phyloP scores from a whole-genome alignment of 306 rosid species.

The Casuarina equisetifolia region DNA sequence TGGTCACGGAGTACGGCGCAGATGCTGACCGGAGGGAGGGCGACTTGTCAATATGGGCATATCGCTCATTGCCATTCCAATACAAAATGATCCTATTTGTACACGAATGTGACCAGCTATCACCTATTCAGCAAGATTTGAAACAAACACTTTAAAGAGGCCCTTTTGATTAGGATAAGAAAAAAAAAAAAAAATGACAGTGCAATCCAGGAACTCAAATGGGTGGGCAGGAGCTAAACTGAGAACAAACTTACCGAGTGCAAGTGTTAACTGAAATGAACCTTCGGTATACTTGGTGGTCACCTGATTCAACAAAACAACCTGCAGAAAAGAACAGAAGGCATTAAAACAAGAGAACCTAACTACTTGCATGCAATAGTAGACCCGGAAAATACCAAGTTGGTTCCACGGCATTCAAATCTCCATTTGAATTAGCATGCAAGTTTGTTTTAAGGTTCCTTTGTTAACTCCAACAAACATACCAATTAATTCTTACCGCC shows the following conservation, averaged over 20 bases:
- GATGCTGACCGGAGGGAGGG: conserved; percentile 72
- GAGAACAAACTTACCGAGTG: conserved; percentile 59
- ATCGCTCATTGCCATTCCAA: conserved; percentile 72
- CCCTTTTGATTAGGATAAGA: neutral
- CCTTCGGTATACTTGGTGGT: conserved; percentile 79
- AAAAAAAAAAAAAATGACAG: conserved; percentile 8
- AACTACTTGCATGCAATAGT: neutral
- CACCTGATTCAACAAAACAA: conserved; percentile 88
- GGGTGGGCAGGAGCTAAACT: conserved; percentile 18
- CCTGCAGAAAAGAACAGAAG: conserved; percentile 41
- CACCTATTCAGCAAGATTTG: conserved; percentile 51
- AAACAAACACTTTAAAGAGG: conserved; percentile 22
- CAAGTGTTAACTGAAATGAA: conserved; percentile 85
- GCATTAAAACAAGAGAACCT: conserved; percentile 1
- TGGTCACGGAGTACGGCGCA: conserved; percentile 70
- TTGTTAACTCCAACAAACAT: conserved; percentile 13
- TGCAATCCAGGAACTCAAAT: conserved; percentile 4
- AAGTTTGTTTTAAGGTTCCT: neutral
- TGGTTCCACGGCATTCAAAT: conserved; percentile 5
- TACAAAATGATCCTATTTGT: conserved; percentile 79
- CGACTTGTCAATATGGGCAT: conserved; percentile 77
- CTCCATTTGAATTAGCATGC: neutral
- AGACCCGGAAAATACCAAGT: neutral
- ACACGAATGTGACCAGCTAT: conserved; percentile 96
- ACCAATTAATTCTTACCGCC: conserved; percentile 62